phyloP scores from a whole-genome alignment of 768 basidiomycete species.

The Scleroderma citrinum region DNA sequence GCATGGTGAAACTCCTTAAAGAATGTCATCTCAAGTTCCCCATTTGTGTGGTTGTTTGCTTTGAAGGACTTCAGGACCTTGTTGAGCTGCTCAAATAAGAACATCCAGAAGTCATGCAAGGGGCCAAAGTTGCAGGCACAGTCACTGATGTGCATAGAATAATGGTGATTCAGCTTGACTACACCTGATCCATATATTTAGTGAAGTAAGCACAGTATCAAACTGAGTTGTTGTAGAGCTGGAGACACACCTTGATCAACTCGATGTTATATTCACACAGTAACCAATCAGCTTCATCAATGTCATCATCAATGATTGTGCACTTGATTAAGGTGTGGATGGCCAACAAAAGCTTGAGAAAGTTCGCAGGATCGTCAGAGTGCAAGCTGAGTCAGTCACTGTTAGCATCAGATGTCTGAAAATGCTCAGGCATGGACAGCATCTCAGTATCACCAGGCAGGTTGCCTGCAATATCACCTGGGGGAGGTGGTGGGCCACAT shows the following conservation, averaged over 20 bases:
- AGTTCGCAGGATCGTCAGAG: neutral
- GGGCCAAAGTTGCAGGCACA: constrained; percentile 14
- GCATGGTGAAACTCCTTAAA: constrained; percentile 14
- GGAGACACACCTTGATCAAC: constrained; percentile 14
- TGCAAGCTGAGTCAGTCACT: constrained; percentile 17
- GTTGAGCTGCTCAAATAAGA: constrained; percentile 32
- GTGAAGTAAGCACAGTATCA: neutral
- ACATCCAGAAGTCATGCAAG: constrained; percentile 30
- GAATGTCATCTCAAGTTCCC: constrained; percentile 15
- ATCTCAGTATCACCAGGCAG: constrained; percentile 1
- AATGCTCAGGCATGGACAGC: neutral
- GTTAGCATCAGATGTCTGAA: neutral
- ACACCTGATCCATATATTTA: constrained; percentile 27
- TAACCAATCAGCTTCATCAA: constrained; percentile 11
- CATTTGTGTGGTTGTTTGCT: constrained; percentile 27
- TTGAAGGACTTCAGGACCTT: constrained; percentile 32
- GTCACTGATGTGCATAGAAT: constrained; percentile 23
- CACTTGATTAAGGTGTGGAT: constrained; percentile 9
- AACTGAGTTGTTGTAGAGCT: constrained; percentile 4
- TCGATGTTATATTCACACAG: constrained; percentile 18
- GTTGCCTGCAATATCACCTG: neutral
- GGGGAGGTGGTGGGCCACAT: neutral
- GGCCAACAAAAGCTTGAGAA: constrained; percentile 11
- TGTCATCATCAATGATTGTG: constrained; percentile 3
- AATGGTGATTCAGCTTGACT: constrained; percentile 36